These are phyloP conservation scores for Colletotrichum sp. DNA, from an alignment of 2,329 filamentous ascomycete species.

Conservation along the genomic window DNA sequence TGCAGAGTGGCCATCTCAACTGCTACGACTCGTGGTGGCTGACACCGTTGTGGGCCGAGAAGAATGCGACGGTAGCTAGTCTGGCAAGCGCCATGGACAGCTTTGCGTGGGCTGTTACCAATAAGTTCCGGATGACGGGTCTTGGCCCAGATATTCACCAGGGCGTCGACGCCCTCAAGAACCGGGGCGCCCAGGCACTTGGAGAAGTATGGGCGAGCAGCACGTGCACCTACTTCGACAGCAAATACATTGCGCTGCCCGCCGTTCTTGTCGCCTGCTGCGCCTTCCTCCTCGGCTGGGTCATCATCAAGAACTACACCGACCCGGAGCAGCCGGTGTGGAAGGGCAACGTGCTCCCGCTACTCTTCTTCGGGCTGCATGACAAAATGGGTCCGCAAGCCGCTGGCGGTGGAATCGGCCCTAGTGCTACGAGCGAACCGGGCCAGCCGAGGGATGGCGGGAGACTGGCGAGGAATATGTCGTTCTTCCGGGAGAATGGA, in stretches of 20 bases:
- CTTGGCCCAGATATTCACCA: background rate
- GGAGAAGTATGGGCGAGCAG: background rate
- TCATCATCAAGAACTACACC: constrained; percentile 9
- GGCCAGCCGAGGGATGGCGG: background rate
- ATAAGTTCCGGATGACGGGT: constrained; percentile 13
- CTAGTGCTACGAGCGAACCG: background rate
- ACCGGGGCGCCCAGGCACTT: background rate
- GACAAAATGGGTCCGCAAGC: background rate
- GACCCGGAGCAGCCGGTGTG: constrained; percentile 16
- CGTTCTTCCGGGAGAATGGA: background rate
- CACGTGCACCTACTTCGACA: constrained; percentile 9
- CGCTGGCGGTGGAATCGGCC: background rate
- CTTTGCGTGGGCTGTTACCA: constrained; percentile 13
- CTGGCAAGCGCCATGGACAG: background rate
- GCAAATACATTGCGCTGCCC: background rate
- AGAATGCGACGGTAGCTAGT: constrained; percentile 3
- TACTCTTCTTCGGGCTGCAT: constrained; percentile 9
- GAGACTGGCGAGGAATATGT: background rate
- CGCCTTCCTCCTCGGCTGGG: background rate
- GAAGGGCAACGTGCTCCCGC: constrained; percentile 14
- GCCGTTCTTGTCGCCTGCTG: background rate
- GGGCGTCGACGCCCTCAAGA: background rate
- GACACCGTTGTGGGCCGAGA: constrained; percentile 3
- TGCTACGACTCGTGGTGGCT: constrained; percentile 10
- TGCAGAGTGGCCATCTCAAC: constrained; percentile 17